Percentiles rank a stretch among this genome's conserved stretches.
These are phyloP conservation scores for Chimonanthus salicifolius DNA, from an alignment of 164 flowering plant genomes.

Conservation along the genomic window DNA sequence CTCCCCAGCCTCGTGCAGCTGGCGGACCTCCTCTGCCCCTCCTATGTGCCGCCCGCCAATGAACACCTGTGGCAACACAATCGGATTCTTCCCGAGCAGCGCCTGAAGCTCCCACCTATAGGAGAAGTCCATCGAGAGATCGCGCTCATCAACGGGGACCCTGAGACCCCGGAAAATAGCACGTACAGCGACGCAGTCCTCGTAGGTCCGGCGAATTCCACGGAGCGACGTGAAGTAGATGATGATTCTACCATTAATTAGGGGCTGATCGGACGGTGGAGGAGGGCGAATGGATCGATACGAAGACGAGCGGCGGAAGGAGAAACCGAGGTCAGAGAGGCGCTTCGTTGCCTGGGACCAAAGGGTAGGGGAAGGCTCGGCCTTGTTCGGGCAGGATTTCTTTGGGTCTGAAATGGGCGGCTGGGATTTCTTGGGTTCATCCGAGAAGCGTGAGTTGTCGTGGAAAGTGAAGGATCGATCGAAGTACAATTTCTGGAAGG, in stretches of 20 bases:
- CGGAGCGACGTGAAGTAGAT: constrained; percentile 76
- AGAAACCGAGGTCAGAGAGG: neutral
- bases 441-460: neutral
- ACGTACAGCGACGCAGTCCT: constrained; percentile 70
- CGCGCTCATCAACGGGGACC: constrained; percentile 79
- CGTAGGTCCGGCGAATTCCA: constrained; percentile 79
- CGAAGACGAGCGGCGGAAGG: neutral
- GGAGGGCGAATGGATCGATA: constrained; percentile 11
- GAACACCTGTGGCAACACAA: constrained; percentile 73
- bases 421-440: neutral
- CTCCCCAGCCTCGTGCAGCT: constrained; percentile 68
- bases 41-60: constrained; percentile 66
- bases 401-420: neutral
- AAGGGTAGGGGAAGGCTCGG: neutral
- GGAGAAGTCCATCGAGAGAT: constrained; percentile 79
- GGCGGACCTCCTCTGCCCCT: constrained; percentile 75
- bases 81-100: constrained; percentile 38
- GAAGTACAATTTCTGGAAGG: neutral
- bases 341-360: neutral
- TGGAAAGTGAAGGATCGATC: neutral
- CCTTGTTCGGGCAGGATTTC: neutral
- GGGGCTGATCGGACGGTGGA: constrained; percentile 13
- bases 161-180: constrained; percentile 67
- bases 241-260: constrained; percentile 42
- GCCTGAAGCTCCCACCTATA: constrained; percentile 58